Evolutionary conservation across 345 rosid species (phyloP), one percentile per base, ranked within the genome.

Genomic region (Hibiscus trionum): DNA sequence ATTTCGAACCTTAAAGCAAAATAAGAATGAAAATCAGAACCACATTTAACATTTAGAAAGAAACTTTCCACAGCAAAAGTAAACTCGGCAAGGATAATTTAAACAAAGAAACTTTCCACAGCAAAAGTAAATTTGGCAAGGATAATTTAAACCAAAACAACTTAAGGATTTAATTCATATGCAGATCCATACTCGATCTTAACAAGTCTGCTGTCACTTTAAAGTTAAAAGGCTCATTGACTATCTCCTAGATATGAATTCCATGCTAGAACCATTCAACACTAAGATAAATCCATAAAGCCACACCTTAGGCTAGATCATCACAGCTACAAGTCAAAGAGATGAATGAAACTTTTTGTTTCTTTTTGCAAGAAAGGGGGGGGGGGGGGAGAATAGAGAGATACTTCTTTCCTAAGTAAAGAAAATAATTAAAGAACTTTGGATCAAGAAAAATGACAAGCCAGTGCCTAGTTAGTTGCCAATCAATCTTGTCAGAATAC

Each of bases 1-100:
- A 96, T 93, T 81, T 96, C 99, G 8, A 96, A 96, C 88, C 98
- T 96, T 83, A 72, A 79, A 77, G 14, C 52, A 63, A 5, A 70
- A 61, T 44, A 29, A 46, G 16, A 59, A 59, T 11, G 17, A 72
- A 60, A 60, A 29, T 11, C 9, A 46, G 47, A 59, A 16, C 55
- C 10, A 72, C 29, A 46, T 46, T n/a, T 16, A 72, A 27, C 60
- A 72, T 29, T 68, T n/a, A 61, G 4, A 72, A 11, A 61, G 31
- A 17, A 44, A 47, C 26, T 50, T 49, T 37, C 37, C 46, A 17
- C 62, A 59, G 17, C 42, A 60, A 46, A 26, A 26, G 35, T 11
- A 59, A 53, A 37, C n/a, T 50, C 16, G 11, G n/a, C 29, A 33
- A 69, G 47, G 5, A 31, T 31, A 26, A 26, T 26, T 26, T 26